Base-by-base conservation (phyloP, 2,329 filamentous ascomycete genomes). In the Boeremia lycopersici region DNA sequence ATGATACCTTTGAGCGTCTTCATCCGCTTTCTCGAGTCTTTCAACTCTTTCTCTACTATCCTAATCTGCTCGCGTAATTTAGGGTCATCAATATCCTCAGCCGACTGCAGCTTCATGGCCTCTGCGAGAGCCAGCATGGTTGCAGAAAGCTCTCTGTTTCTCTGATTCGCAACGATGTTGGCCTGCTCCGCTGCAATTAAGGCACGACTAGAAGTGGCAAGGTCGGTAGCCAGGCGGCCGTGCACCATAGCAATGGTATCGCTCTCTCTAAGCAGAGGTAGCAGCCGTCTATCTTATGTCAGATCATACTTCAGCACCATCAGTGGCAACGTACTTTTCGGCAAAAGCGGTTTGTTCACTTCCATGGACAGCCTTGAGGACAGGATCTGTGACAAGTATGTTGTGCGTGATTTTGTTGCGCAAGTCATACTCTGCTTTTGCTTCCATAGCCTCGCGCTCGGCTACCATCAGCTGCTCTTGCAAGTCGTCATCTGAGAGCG, bases 1-100 rank as follows among this genome's bases (percentile, higher is more conserved):
- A 89, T 82, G 36, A 91, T 85, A 23, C 85, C 89, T 76, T 93
- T 95, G 73, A 93, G 84, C 17, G 88, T 86, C 66, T 86, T 85
- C 86, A 87, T 91, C 67, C 83, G 83, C 61, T 86, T 85, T 57
- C 84, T 84, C 70, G 86, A 88, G 19, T 78, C 78, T 64, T 82
- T 86, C 55, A 89, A 76, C 35, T 86, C 82, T 6, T 71, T 75
- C 64, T 91, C 85, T 10, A 88, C 76, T 44, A 76, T 76, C 31
- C 82, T 76, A 25, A 91, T 78, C 69, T 89, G 81, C n/a, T 74
- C 74, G 53, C 80, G 79, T 31, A 82, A 74, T 23, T 78, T 79
- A 6, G 78, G 74, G 63, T 88, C 82, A 33, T 79, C 75, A 25
- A 84, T 77, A n/a, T 81, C 78, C 13, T 85, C 81, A 15, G 77